Evolutionary conservation across 1,284 basidiomycete species (phyloP), one percentile per base, ranked within the genome.

Genomic region (Paramarasmius palmivorus): DNA sequence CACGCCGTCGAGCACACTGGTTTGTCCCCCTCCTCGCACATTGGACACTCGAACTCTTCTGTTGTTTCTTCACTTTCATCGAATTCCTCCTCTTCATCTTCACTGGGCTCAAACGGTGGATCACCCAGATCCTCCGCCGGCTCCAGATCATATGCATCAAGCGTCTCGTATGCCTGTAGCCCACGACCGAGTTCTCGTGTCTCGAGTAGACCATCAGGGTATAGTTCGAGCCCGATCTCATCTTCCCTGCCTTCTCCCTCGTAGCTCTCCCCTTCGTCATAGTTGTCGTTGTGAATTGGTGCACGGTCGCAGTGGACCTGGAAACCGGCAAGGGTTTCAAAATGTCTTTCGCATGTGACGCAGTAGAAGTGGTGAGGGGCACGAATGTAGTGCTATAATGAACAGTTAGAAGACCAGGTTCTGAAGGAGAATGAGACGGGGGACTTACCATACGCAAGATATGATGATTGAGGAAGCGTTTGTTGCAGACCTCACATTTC

Each of bases 351-450:
- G 44, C 61, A 63, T 6, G 53, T 51, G 3, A 39, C 46, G 46
- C 63, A 64, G 19, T 63, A 61, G 41, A 59, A 47, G 39, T 61
- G 60, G 25, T 55, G 37, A 10, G 47, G 45, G 14, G 57, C 58
- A 32, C 57, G 49, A n/a, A 57, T 40, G 22, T 46, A 61, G 19
- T 64, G 63, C 61, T 64, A 39, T 12, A 6, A 12, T n/a, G n/a
- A n/a, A n/a, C n/a, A n/a, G 38, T 44, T 7, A 26, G 15, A 20
- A 8, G 29, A 20, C 19, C 22, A 22, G 2, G 17, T 10, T 17
- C 22, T 26, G 0, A 6, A 32, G 23, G 29, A n/a, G n/a, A 35
- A 22, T 0, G 14, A 26, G 34, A 20, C 17, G 37, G n/a, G 19
- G 32, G 9, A 53, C 55, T 35, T 37, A 61, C 62, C 19, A 61